A percentile compares a stretch with the other conserved stretches of the same genome.
These are phyloP conservation scores for Phialophora expanda DNA, from an alignment of 2,329 filamentous ascomycete genomes.

Conservation along the genomic window DNA sequence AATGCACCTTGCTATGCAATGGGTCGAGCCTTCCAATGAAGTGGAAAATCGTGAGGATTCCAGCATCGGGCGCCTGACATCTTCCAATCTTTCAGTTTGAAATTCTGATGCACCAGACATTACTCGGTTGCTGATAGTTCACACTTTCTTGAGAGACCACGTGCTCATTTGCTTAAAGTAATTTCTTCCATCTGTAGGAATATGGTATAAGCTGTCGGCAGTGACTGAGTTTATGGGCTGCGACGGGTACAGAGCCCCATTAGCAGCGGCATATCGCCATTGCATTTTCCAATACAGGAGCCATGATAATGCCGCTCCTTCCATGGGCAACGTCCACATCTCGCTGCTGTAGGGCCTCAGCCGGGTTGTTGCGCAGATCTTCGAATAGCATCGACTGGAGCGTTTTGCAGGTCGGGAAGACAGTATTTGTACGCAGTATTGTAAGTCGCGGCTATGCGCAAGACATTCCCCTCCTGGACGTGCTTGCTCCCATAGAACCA, in stretches of 20 bases:
- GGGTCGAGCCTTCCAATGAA: background rate
- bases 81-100: background rate
- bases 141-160: background rate
- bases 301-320: background rate
- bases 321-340: background rate
- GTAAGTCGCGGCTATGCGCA: slow-evolving; percentile 1
- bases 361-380: background rate
- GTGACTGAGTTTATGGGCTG: no score
- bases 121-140: background rate
- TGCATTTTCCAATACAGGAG: background rate
- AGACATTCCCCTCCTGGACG: background rate
- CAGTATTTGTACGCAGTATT: slow-evolving; percentile 9
- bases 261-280: background rate
- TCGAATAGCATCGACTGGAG: slow-evolving; percentile 10
- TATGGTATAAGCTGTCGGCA: background rate
- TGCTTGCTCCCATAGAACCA: slow-evolving; percentile 25
- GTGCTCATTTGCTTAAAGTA: background rate
- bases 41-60: no score
- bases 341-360: background rate
- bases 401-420: slow-evolving; percentile 21
- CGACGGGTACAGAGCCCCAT: no score
- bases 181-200: background rate
- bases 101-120: background rate
- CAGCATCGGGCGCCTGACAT: background rate
- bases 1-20: background rate